Evolutionary conservation across 768 basidiomycete genomes (phyloP).

Genomic region (Amylocystis lapponica): DNA sequence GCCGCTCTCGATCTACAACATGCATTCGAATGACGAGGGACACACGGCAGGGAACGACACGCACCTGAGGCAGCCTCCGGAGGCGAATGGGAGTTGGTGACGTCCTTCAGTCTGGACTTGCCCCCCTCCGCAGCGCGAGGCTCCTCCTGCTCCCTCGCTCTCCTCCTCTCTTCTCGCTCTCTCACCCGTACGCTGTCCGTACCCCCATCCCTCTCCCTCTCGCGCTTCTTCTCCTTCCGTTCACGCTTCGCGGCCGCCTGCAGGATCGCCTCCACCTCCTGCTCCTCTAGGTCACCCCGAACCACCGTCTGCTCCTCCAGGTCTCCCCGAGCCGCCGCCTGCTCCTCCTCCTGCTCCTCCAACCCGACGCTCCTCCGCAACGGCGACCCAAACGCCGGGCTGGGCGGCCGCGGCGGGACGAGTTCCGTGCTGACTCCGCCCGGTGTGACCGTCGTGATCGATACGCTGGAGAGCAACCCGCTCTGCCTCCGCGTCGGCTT

Average conservation of each 20-base stretch:
- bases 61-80: not conserved
- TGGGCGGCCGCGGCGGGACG: constrained; percentile 49
- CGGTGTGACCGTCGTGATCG: constrained; percentile 22
- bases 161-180: constrained; percentile 30
- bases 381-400: constrained; percentile 66
- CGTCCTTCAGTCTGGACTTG: constrained; percentile 55
- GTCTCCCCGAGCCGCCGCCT: constrained; percentile 26
- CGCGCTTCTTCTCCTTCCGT: constrained; percentile 40
- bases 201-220: constrained; percentile 22
- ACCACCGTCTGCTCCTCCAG: constrained; percentile 33
- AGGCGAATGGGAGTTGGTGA: constrained; percentile 47
- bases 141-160: constrained; percentile 29
- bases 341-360: constrained; percentile 54
- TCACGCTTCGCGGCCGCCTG: constrained; percentile 40
- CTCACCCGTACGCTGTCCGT: constrained; percentile 19
- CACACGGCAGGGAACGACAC: not conserved
- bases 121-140: constrained; percentile 27
- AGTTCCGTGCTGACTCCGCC: constrained; percentile 28
- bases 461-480: constrained; percentile 46
- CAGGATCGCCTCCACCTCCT: constrained; percentile 31
- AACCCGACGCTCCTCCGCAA: constrained; percentile 47
- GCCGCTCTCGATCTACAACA: constrained; percentile 31
- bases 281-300: constrained; percentile 25
- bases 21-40: constrained; percentile 11
- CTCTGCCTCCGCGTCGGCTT: constrained; percentile 37